Evolutionary conservation across 208 protist genomes (phyloP), one percentile per base, ranked within the genome.

Genomic region (Trypanosomatidae sp.): DNA sequence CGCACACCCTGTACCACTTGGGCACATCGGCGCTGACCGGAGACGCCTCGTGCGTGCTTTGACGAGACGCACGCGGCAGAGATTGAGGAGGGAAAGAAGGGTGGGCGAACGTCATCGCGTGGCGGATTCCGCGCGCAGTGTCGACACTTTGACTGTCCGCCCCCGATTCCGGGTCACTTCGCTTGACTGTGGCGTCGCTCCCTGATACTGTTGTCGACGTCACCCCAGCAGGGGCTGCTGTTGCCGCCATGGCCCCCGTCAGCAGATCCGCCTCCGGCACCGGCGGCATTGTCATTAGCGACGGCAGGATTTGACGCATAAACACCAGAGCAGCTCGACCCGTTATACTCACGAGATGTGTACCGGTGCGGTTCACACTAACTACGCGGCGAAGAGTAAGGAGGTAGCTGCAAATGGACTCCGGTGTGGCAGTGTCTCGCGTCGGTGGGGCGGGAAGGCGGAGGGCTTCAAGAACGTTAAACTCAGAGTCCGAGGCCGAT

Each of bases 341-440:
- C 36, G 60, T 46, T n/a, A 65, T 28, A 13, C 15, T 46, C 1
- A 8, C 15, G n/a, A 22, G 17, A n/a, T 25, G n/a, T 0, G 64
- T 53, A 3, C 64, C 64, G 13, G 17, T 33, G n/a, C 64, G 64
- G 46, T 68, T 55, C n/a, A 19, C n/a, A 25, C 28, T 36, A 28
- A 68, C 17, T 19, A 8, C 46, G 4, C 64, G 64, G 25, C 64
- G 64, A 15, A 68, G 44, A 17, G 64, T 68, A 6, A 68, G 64
- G 13, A 68, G 44, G n/a, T 68, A 53, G n/a, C 64, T 68, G 64
- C 41, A 36, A n/a, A 68, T 68, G 2, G 64, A 68, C 41, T 68
- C 64, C 12, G 44, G 41, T 30, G 64, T 68, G 17, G 64, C 64
- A 2, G 52, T 41, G 2, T 41, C 25, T 10, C 41, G 15, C 13